phyloP scores from a whole-genome alignment of 495 filamentous ascomycete species.

The Hypoxylon intermedium region DNA sequence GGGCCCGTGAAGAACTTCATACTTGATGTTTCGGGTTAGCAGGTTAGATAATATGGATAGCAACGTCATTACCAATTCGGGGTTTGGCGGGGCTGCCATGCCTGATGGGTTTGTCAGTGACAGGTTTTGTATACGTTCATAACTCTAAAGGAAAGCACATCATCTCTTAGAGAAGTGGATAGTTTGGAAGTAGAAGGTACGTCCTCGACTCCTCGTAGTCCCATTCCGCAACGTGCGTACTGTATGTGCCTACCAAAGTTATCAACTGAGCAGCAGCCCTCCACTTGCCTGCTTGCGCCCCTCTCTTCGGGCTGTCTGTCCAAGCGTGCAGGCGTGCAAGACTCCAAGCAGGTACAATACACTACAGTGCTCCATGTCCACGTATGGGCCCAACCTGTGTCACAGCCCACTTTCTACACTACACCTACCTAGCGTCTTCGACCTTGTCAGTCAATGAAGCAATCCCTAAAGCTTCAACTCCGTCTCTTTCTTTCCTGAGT shows the following conservation, averaged over 20 bases:
- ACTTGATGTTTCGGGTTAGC: constrained; percentile 10
- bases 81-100: constrained; percentile 8
- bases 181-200: no score
- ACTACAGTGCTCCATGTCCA: constrained; percentile 19
- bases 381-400: constrained; percentile 30
- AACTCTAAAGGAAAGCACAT: not conserved
- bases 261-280: no score
- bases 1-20: constrained; percentile 9
- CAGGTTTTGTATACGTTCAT: not conserved
- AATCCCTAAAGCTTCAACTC: constrained; percentile 36
- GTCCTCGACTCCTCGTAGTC: no score
- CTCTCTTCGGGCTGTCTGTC: not conserved
- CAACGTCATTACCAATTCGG: constrained; percentile 34
- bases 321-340: not conserved
- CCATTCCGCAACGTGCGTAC: no score
- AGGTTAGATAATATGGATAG: constrained; percentile 7
- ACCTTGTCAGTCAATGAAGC: constrained; percentile 34
- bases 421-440: constrained; percentile 15
- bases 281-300: no score
- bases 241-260: no score
- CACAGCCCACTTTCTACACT: constrained; percentile 33
- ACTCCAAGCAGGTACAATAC: constrained; percentile 5
- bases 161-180: no score
- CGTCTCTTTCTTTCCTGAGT: constrained; percentile 14
- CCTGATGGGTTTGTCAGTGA: no score